Evolutionary conservation across 106 monocot genomes (phyloP).

Genomic region (Posidonia australis): DNA sequence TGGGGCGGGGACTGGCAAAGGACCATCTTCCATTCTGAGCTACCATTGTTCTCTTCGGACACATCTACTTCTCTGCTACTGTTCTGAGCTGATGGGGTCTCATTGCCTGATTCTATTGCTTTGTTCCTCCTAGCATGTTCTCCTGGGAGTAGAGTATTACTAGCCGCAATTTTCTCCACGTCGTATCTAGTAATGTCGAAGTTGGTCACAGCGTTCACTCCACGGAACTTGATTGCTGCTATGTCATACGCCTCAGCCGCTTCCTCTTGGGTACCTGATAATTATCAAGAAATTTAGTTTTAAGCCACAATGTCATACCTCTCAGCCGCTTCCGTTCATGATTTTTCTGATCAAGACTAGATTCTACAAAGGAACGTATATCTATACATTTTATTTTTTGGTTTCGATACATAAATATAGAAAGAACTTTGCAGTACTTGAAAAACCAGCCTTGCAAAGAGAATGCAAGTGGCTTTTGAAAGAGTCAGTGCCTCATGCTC

Average conservation of each 20-base stretch:
- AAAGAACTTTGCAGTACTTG: too few species aligned
- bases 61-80: slow-evolving; percentile 13
- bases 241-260: slow-evolving; percentile 93
- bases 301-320: slow-evolving; percentile 86
- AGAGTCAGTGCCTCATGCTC: neutral
- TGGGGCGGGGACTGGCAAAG: slow-evolving; percentile 24
- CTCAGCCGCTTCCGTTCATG: slow-evolving; percentile 80
- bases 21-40: slow-evolving; percentile 34
- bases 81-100: neutral
- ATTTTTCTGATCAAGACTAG: neutral
- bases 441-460: neutral
- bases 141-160: slow-evolving; percentile 49
- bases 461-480: neutral
- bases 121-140: slow-evolving; percentile 56
- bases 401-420: too few species aligned
- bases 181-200: slow-evolving; percentile 87
- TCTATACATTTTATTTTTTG: too few species aligned
- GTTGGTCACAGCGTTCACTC: slow-evolving; percentile 77
- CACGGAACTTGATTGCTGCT: slow-evolving; percentile 90
- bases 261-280: slow-evolving; percentile 92
- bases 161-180: slow-evolving; percentile 70
- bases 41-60: slow-evolving; percentile 14
- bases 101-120: slow-evolving; percentile 18
- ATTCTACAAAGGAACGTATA: too few species aligned
- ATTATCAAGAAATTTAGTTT: neutral